These are phyloP conservation scores for Acorus calamus DNA, from an alignment of 106 monocot genomes.

Conservation along the genomic window DNA sequence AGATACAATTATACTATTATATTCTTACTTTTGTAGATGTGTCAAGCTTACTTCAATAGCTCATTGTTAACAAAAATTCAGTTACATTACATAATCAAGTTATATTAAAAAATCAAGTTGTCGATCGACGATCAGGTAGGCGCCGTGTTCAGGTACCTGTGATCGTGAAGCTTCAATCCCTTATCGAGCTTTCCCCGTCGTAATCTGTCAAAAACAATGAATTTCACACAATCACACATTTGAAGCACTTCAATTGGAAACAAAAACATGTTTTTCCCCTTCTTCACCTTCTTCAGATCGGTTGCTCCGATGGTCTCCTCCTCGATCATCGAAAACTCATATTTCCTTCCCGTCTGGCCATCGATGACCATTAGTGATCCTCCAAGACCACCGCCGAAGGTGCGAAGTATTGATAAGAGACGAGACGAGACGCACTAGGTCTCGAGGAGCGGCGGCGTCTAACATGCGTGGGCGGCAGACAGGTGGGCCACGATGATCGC, in stretches of 20 bases:
- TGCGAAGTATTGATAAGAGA: constrained; percentile 3
- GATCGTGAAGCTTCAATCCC: constrained; percentile 89
- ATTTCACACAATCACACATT: not conserved
- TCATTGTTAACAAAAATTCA: too few relatives aligned
- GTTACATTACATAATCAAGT: too few relatives aligned
- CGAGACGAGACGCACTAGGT: constrained; percentile 34
- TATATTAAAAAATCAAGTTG: constrained; percentile 10
- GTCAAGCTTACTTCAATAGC: too few relatives aligned
- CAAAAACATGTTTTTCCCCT: too few relatives aligned
- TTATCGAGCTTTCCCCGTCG: constrained; percentile 71
- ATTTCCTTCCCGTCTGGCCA: constrained; percentile 65
- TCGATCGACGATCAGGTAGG: constrained; percentile 78
- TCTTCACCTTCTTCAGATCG: constrained; percentile 74
- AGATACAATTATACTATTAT: too few relatives aligned
- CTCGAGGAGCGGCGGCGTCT: constrained; percentile 14
- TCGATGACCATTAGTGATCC: constrained; percentile 60
- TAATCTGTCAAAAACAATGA: constrained; percentile 38
- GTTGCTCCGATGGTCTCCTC: constrained; percentile 77
- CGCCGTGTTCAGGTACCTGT: constrained; percentile 92
- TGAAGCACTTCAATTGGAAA: too few relatives aligned
- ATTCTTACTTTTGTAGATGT: too few relatives aligned
- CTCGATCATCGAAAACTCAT: constrained; percentile 54
- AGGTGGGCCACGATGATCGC: constrained; percentile 70
- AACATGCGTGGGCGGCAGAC: constrained; percentile 1
- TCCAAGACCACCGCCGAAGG: constrained; percentile 13